Base-by-base conservation (phyloP, 1,284 basidiomycete genomes). In the Marasmius sp. region DNA sequence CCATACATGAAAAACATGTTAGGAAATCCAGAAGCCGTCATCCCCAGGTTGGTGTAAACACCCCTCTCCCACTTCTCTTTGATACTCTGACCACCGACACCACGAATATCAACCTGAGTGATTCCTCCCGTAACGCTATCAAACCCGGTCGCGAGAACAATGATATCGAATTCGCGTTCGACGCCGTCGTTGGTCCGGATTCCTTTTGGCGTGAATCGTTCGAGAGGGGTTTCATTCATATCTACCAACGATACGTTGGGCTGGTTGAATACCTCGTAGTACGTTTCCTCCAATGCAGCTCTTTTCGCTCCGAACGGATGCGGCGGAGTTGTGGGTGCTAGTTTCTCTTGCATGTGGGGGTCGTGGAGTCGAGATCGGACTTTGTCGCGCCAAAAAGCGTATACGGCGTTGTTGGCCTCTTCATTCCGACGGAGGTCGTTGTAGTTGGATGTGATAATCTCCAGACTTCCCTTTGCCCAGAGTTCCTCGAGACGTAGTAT, bases 1-100 rank as follows among this genome's bases (percentile, higher is more conserved):
- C 70, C 71, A 52, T 71, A 69, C 8, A 61, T 52, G 58, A 72
- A 69, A 57, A 72, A 71, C 70, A 71, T 67, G 53, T 72, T 71
- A 0, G 70, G 71, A 53, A 64, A 71, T 9, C 60, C 60, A 5
- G 65, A 52, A 1, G 54, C 61, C n/a, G 64, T 60, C 62, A 71
- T 27, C 12, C 71, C 71, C 8, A 72, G 61, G 51, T 71, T 66
- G 0, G 71, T 69, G 1, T 66, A 57, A 27, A 70, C 50, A 0
- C 69, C 68, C 4, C 61, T 61, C 18, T 33, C 39, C 71, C 71
- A 72, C 58, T 68, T 70, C 18, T 70, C 70, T 10, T 61, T 51
- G 43, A 72, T 68, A 11, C 43, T 39, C 5, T 27, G 41, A 0
- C 69, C 69, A 53, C 68, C 64, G 5, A 34, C 62, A 5, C 68